Evolutionary conservation across 495 filamentous ascomycete species (phyloP).

Genomic region (Talaromyces stipitatus): DNA sequence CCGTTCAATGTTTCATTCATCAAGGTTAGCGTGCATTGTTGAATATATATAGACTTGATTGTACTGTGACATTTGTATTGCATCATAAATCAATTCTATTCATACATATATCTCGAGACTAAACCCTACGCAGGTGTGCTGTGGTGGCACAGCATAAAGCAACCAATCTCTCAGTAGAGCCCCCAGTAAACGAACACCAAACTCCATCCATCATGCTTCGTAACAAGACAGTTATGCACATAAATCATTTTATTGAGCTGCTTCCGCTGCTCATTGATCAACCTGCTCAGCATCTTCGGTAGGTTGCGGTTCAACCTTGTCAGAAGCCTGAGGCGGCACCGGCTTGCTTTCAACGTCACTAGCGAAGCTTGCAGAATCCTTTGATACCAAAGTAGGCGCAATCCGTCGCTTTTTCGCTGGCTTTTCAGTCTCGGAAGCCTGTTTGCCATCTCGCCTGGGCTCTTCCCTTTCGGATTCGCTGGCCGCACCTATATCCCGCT

Average conservation of each 20-base stretch:
- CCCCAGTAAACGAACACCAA: background rate
- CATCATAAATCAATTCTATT: background rate
- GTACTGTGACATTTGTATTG: background rate
- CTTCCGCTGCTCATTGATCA: background rate
- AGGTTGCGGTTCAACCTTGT: background rate
- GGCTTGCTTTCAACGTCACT: background rate
- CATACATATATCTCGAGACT: background rate
- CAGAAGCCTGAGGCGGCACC: background rate
- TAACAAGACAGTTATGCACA: background rate
- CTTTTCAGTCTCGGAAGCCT: conserved; percentile 24
- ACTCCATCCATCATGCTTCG: background rate
- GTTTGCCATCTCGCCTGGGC: conserved; percentile 32
- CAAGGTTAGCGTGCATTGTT: background rate
- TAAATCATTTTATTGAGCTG: background rate
- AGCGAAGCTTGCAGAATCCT: background rate
- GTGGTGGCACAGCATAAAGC: background rate
- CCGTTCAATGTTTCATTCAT: no score
- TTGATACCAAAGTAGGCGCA: conserved; percentile 61
- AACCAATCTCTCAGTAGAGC: background rate
- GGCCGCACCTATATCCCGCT: conserved; percentile 38
- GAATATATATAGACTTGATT: background rate
- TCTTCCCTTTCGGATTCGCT: conserved; percentile 57
- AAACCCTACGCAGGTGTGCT: background rate
- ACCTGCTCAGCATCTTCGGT: background rate
- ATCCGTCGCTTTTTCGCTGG: conserved; percentile 67